Evolutionary conservation across 495 filamentous ascomycete genomes (phyloP).

Genomic region (Annulohypoxylon stygium): DNA sequence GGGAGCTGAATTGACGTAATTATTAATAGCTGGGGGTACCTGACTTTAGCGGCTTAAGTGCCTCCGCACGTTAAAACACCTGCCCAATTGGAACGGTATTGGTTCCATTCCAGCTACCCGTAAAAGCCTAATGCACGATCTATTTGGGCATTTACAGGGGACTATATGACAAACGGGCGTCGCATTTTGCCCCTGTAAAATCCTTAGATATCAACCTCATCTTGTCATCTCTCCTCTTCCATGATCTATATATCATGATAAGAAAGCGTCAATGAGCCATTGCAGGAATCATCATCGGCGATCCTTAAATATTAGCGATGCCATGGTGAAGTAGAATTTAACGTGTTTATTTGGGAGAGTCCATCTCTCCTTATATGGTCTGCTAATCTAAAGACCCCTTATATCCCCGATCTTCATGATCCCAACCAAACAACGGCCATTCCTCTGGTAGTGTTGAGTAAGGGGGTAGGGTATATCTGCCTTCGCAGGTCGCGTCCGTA

Average conservation of each 20-base stretch:
- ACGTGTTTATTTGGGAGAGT: background rate
- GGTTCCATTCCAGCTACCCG: background rate
- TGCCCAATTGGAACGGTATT: background rate
- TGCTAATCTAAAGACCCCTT: conserved; percentile 10
- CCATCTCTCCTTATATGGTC: background rate
- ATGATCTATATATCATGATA: background rate
- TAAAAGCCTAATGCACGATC: conserved; percentile 2
- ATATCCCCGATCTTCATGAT: conserved; percentile 47
- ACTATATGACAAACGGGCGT: background rate
- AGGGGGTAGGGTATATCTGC: conserved; percentile 51
- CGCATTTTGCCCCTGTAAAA: background rate
- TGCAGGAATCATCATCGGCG: background rate
- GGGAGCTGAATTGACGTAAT: conserved; percentile 6
- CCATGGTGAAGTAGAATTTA: background rate
- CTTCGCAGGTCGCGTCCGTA: conserved; percentile 45
- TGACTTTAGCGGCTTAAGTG: background rate
- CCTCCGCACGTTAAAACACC: conserved; percentile 7
- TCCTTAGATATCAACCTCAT: background rate
- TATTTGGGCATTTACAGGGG: background rate
- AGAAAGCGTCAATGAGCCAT: background rate
- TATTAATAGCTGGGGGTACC: background rate
- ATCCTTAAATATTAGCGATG: background rate
- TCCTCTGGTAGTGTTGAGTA: conserved; percentile 51
- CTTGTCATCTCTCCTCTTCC: background rate
- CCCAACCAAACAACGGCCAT: conserved; percentile 56